A percentile compares a stretch with the other conserved stretches of the same genome.
Conservation (phyloP, 2,329 filamentous ascomycete species). For the Neocatenulostroma microsporum region DNA sequence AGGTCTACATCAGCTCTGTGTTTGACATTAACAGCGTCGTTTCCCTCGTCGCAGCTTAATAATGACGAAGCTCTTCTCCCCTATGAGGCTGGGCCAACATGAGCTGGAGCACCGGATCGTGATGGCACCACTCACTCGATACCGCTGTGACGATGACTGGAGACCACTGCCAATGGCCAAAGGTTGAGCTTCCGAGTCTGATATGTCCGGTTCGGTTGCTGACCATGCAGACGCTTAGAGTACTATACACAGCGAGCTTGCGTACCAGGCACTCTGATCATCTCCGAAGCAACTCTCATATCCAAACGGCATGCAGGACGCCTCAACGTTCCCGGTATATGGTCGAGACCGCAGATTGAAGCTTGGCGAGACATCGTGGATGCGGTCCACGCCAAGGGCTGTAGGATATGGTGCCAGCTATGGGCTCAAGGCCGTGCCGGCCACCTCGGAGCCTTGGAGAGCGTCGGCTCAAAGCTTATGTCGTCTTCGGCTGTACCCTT, state of each 20-base stretch:
- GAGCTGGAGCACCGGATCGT: conserved; percentile 17
- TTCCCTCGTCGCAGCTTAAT: no score
- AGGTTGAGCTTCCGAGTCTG: neutral
- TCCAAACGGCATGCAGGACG: conserved; percentile 13
- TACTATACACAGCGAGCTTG: conserved; percentile 27
- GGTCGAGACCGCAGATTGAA: conserved; percentile 33
- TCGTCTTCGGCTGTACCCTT: conserved; percentile 26
- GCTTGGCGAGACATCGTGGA: conserved; percentile 46
- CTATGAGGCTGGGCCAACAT: neutral
- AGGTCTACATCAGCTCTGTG: no score
- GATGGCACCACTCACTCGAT: conserved; percentile 50
- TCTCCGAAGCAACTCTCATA: conserved; percentile 30
- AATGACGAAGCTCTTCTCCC: conserved; percentile 3
- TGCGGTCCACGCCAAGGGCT: conserved; percentile 44
- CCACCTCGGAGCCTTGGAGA: conserved; percentile 22
- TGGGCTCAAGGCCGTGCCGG: conserved; percentile 45
- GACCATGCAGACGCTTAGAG: conserved; percentile 23
- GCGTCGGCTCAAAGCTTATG: conserved; percentile 18
- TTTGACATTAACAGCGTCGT: no score
- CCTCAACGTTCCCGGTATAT: conserved; percentile 26
- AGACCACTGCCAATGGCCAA: conserved; percentile 11
- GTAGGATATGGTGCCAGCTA: conserved; percentile 39
- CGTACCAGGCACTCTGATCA: conserved; percentile 25
- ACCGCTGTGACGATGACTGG: conserved; percentile 36
- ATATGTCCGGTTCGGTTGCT: conserved; percentile 19